Base-by-base conservation (phyloP, 2,329 filamentous ascomycete species). In the Fusarium sororula region DNA sequence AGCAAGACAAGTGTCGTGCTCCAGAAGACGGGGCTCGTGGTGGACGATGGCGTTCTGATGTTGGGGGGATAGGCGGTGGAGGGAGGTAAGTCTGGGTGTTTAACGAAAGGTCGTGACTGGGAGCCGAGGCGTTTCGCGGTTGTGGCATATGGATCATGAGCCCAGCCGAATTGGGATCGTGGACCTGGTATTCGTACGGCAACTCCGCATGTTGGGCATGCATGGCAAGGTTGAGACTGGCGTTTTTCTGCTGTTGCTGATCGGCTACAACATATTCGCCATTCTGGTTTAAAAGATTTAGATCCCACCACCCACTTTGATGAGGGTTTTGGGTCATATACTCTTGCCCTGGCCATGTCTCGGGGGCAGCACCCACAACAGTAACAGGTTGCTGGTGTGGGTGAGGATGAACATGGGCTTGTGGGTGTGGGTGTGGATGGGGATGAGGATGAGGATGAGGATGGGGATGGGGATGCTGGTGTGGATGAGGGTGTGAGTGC, bases 141-240 rank as follows among this genome's bases (percentile, higher is more conserved):
- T 87, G 86, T 24, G 86, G 87, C 86, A 88, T 87, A 74, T 89
- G 85, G 66, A 89, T 87, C 85, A 88, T 86, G 66, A 89, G 84
- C 3, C 86, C 86, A 32, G 78, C 74, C 18, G 75, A 72, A 70
- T 78, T 79, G 53, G 80, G 75, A 48, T 82, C 80, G 28, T 81
- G 75, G 13, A 63, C 61, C 18, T 76, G 79, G 68, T 84, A 85
- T 50, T 85, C 83, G 63, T 85, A 86, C 1, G 82, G 76, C 45
- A 86, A 76, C 26, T 84, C 82, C 14, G 78, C 75, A 26, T 85
- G 84, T 47, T 85, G 83, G 20, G 78, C 79, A 63, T 85, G 83
- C 77, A 85, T 82, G 59, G 81, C 78, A 18, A 85, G 73, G 72
- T 85, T 84, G 54, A 84, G 77, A 37, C 79, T 80, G 24, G 81